Evolutionary conservation across 169 alveolate genomes (phyloP), one percentile per base, ranked within the genome.

Genomic region (Cryptosporidium sp.): DNA sequence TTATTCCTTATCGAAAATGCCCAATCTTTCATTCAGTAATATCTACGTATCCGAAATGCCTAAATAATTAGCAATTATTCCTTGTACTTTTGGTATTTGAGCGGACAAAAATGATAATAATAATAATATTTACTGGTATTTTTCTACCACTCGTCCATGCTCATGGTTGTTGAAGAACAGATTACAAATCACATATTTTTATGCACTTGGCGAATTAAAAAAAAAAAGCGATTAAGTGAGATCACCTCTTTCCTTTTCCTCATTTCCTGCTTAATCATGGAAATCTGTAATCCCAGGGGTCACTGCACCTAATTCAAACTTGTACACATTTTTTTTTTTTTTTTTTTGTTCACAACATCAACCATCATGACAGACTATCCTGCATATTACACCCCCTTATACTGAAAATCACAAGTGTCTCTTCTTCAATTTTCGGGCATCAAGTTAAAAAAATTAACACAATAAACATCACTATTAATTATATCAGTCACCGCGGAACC

Each of bases 81-180:
- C 67, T 56, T 26, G 67, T 23, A 48, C 56, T 26, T 56, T 56
- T 56, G 67, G 35, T 56, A 26, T 56, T 56, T 56, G 67, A 56
- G 67, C 67, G 67, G 67, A 56, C 67, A 56, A 56, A 56, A 56
- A 56, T 56, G 67, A 56, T 56, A 56, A 56, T 56, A 56, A 56
- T 56, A 56, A 23, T 56, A 56, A 23, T n/a, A 56, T 56, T 26
- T 23, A 56, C 35, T n/a, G 67, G 67, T 56, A 56, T 26, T 56
- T 56, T 56, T 56, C 29, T 56, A 56, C 67, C 67, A 56, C 67
- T 26, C 35, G 39, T 56, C 67, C 67, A 26, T 56, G 56, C 67
- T 56, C 67, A n/a, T 56, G 67, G 67, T 56, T 56, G 67, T 26
- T 56, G 29, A 56, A 56, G 67, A 56, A 56, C 39, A 56, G 67